Evolutionary conservation across 257 asterid genomes (phyloP).

Genomic region (Solanum corneliomulleri): DNA sequence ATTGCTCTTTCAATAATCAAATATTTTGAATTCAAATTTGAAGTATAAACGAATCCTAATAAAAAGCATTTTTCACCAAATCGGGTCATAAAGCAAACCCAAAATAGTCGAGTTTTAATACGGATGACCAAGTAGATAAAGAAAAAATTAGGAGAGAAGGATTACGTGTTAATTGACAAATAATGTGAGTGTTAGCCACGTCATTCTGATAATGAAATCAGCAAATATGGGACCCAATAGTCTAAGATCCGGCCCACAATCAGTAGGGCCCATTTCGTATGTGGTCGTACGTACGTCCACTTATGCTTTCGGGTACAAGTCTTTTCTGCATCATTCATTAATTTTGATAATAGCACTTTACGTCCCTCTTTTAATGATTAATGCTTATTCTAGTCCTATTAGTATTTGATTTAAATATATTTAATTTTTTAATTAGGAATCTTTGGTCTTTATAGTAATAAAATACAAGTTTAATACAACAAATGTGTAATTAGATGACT

Average conservation of each 20-base stretch:
- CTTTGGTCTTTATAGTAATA: too few species aligned
- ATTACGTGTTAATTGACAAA: neutral
- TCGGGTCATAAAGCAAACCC: accelerated
- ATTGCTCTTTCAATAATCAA: too few species aligned
- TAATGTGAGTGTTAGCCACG: neutral
- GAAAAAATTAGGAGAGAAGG: neutral
- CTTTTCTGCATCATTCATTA: conserved; percentile 6
- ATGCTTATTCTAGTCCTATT: too few species aligned
- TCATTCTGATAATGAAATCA: neutral
- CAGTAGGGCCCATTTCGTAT: conserved; percentile 15
- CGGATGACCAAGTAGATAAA: accelerated
- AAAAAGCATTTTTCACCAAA: accelerated
- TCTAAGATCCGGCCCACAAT: neutral
- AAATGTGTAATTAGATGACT: neutral
- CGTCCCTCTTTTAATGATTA: neutral
- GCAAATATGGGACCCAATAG: neutral
- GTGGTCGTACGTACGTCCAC: conserved; percentile 26
- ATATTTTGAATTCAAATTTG: accelerated
- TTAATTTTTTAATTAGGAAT: neutral
- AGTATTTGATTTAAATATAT: neutral
- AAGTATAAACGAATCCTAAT: too few species aligned
- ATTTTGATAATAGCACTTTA: neutral
- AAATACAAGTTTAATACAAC: neutral
- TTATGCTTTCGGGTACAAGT: neutral
- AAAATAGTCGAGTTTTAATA: neutral